These are phyloP conservation scores for Magnolia officinalis DNA, from an alignment of 164 flowering plant genomes.

Conservation along the genomic window DNA sequence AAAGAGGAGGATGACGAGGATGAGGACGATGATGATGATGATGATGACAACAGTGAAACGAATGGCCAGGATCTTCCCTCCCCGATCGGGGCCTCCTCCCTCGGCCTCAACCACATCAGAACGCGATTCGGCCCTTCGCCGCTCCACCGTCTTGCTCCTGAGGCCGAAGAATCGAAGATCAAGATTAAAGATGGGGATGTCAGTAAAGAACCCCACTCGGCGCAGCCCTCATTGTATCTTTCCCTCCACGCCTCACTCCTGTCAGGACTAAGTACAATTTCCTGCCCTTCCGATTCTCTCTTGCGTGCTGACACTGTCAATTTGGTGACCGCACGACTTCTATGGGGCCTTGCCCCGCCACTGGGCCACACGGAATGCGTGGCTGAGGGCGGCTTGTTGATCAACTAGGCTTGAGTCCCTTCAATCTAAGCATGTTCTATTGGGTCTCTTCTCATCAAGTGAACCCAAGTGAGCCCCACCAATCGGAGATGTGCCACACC, in stretches of 20 bases:
- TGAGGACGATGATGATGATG: constrained; percentile 11
- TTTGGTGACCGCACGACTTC: no score
- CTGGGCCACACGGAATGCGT: no score
- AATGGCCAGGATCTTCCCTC: constrained; percentile 14
- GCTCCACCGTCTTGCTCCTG: constrained; percentile 28
- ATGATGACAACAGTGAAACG: constrained; percentile 5
- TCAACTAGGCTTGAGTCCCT: no score
- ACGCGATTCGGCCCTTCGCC: constrained; percentile 42
- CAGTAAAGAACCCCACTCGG: background rate
- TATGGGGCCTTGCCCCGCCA: no score
- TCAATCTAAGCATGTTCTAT: no score
- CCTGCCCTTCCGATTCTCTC: background rate
- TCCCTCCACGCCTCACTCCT: constrained; percentile 11
- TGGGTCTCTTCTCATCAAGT: no score
- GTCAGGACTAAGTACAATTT: constrained; percentile 32
- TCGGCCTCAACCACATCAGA: constrained; percentile 59
- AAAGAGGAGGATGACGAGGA: constrained; percentile 5
- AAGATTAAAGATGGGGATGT: constrained; percentile 16
- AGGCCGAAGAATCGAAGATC: background rate
- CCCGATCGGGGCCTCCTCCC: constrained; percentile 38
- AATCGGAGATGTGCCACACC: no score
- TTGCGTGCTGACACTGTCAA: no score
- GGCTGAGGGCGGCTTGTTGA: no score
- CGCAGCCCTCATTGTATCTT: constrained; percentile 11
- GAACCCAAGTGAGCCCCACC: no score